Conservation (phyloP, 176 grass and related monocot species). For the Avena sativa region DNA sequence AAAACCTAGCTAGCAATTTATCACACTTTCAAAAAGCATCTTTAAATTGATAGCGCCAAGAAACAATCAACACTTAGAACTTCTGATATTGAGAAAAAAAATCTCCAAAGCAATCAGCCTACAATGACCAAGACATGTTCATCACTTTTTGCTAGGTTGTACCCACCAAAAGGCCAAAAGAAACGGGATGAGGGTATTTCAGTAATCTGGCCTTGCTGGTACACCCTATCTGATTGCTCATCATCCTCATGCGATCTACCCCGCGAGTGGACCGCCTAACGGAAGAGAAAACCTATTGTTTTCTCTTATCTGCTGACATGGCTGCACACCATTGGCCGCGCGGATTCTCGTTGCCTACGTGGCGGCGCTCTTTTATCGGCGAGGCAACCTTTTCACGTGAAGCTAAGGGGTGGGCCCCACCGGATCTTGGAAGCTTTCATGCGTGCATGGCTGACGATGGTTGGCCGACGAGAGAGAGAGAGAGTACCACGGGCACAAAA, state of each 20-base stretch:
- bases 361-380: slow-evolving; percentile 45
- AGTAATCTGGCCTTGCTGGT: slow-evolving; percentile 17
- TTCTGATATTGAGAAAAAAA: not conserved
- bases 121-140: not conserved
- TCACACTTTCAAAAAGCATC: not conserved
- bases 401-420: slow-evolving; percentile 42
- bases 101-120: not conserved
- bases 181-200: slow-evolving; percentile 10
- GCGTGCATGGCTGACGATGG: slow-evolving; percentile 40
- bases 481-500: slow-evolving; percentile 21
- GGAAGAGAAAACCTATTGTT: slow-evolving; percentile 27
- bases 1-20: not conserved
- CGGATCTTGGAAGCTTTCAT: slow-evolving; percentile 55
- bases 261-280: slow-evolving; percentile 37
- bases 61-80: not conserved
- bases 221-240: slow-evolving; percentile 36
- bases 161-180: not conserved
- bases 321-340: slow-evolving; percentile 31
- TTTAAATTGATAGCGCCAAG: not conserved
- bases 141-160: not conserved
- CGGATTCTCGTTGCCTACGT: slow-evolving; percentile 47
- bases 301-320: slow-evolving; percentile 61
- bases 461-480: slow-evolving; percentile 13
- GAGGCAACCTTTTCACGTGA: slow-evolving; percentile 48
- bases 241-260: slow-evolving; percentile 43